These are phyloP conservation scores for Scortechinia acanthostroma DNA, from an alignment of 2,329 filamentous ascomycete species.

Conservation along the genomic window DNA sequence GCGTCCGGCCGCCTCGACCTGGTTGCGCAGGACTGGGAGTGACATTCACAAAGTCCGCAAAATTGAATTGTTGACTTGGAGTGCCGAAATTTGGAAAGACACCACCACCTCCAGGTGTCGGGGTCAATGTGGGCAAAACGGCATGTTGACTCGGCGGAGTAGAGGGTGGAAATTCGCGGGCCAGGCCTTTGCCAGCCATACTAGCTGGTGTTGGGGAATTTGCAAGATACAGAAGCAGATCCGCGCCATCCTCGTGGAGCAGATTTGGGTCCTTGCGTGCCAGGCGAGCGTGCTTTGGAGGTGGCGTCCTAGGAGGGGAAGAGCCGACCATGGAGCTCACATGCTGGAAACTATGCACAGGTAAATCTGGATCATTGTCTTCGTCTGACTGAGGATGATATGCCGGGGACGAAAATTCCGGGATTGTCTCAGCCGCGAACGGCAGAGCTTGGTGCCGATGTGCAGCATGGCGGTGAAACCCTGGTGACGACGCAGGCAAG, in stretches of 20 bases:
- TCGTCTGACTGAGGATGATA: slow-evolving; percentile 19
- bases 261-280: slow-evolving; percentile 17
- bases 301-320: slow-evolving; percentile 50
- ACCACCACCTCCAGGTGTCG: slow-evolving; percentile 40
- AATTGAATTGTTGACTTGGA: slow-evolving; percentile 55
- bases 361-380: slow-evolving; percentile 52
- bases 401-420: slow-evolving; percentile 19
- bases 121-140: slow-evolving; percentile 31
- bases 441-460: slow-evolving; percentile 44
- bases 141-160: slow-evolving; percentile 36
- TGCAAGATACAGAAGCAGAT: slow-evolving; percentile 44
- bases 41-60: slow-evolving; percentile 61
- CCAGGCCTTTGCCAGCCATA: slow-evolving; percentile 19
- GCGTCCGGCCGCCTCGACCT: slow-evolving; percentile 27
- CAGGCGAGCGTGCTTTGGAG: slow-evolving; percentile 25
- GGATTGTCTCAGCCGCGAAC: slow-evolving; percentile 44
- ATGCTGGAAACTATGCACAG: slow-evolving; percentile 23
- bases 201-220: slow-evolving; percentile 54
- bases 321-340: slow-evolving; percentile 37
- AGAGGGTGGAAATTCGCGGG: slow-evolving; percentile 31
- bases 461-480: slow-evolving; percentile 33
- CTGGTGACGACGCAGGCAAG: slow-evolving; percentile 55
- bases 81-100: slow-evolving; percentile 50
- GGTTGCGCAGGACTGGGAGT: slow-evolving; percentile 57
- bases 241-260: slow-evolving; percentile 43